Conservation (phyloP, 768 basidiomycete species). For the Lentinula raphanica region DNA sequence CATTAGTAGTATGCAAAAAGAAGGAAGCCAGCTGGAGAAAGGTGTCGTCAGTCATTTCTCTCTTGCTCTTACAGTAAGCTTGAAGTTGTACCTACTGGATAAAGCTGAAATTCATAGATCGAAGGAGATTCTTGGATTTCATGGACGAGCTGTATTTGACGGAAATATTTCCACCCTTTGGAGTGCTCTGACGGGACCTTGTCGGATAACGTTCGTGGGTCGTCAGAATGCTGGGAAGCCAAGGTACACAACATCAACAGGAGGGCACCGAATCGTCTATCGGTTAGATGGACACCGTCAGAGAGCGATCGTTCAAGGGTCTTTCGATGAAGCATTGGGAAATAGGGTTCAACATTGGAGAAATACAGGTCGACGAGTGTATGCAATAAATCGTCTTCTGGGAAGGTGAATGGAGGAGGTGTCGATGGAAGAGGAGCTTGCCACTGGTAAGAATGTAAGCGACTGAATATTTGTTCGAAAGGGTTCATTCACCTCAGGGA, state of each 20-base stretch:
- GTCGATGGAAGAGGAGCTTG: background rate
- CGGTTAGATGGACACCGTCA: slow-evolving; percentile 44
- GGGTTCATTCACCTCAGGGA: slow-evolving; percentile 19
- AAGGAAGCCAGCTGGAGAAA: slow-evolving; percentile 42
- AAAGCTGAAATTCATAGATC: slow-evolving; percentile 32
- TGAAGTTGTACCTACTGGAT: slow-evolving; percentile 19
- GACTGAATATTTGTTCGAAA: background rate
- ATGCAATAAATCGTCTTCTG: slow-evolving; percentile 47
- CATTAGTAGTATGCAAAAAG: slow-evolving; percentile 43
- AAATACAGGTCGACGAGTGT: slow-evolving; percentile 68
- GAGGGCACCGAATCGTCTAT: slow-evolving; percentile 40
- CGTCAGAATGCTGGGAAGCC: slow-evolving; percentile 55
- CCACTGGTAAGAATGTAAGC: background rate
- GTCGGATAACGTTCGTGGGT: slow-evolving; percentile 35
- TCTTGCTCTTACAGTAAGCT: too few relatives aligned
- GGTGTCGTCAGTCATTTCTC: background rate
- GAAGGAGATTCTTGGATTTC: slow-evolving; percentile 10
- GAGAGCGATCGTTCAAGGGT: slow-evolving; percentile 53
- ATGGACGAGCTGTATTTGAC: background rate
- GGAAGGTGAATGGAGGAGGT: slow-evolving; percentile 26
- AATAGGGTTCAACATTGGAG: slow-evolving; percentile 41
- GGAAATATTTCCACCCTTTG: slow-evolving; percentile 2
- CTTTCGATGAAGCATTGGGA: slow-evolving; percentile 70
- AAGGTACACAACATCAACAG: slow-evolving; percentile 54
- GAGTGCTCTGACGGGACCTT: background rate